phyloP scores from a whole-genome alignment of 2,329 filamentous ascomycete genomes.

The Trichophyton mentagrophytes region DNA sequence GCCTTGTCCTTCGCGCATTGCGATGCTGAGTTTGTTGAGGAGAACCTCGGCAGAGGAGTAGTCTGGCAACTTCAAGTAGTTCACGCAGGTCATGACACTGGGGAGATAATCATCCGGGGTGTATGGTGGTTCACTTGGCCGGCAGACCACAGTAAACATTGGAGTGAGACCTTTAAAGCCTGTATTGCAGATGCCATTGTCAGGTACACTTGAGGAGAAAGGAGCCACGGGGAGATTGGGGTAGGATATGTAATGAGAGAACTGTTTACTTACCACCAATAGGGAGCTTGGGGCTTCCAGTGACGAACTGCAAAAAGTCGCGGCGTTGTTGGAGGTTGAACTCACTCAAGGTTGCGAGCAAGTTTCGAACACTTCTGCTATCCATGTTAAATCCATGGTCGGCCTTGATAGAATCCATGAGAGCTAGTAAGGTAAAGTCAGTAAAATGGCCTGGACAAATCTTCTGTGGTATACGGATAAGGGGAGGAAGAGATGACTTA shows the following conservation, averaged over 20 bases:
- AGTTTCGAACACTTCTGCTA: conserved; percentile 84
- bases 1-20: conserved; percentile 89
- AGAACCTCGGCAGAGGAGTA: conserved; percentile 71
- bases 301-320: conserved; percentile 95
- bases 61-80: conserved; percentile 94
- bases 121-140: conserved; percentile 90
- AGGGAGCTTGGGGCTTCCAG: conserved; percentile 91
- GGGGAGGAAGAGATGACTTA: conserved; percentile 39
- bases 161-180: conserved; percentile 94
- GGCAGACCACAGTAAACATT: conserved; percentile 98
- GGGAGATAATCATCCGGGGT: conserved; percentile 96
- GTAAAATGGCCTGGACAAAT: conserved; percentile 16
- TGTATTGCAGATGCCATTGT: conserved; percentile 25
- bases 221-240: neutral
- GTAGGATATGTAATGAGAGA: too few species aligned
- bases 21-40: conserved; percentile 64
- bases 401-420: conserved; percentile 97
- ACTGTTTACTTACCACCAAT: conserved; percentile 64
- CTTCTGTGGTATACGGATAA: neutral
- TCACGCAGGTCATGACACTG: conserved; percentile 99
- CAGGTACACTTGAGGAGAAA: neutral
- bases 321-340: conserved; percentile 61
- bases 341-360: conserved; percentile 90
- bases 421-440: conserved; percentile 43
- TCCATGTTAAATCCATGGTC: conserved; percentile 99